Base-by-base conservation (phyloP, 2,329 filamentous ascomycete genomes). In the Aureobasidium sp. region DNA sequence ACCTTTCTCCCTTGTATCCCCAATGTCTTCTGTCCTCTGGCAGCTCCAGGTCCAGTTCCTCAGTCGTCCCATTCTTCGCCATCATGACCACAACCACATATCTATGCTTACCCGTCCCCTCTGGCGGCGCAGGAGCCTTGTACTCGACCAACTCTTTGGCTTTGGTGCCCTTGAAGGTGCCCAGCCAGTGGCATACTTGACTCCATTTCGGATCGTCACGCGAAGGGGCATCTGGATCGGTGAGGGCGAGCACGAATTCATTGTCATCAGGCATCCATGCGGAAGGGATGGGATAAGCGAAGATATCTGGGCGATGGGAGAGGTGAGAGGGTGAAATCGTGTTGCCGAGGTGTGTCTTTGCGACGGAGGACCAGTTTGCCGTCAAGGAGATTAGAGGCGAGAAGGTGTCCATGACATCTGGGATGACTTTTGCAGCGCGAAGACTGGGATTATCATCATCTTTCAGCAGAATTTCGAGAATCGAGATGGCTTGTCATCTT, bases 131-230 rank as follows among this genome's bases (percentile, higher is more conserved):
- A 0, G 82, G 82, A 5, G 81, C 75, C 65, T 82, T 79, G 66
- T 83, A 84, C 62, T 72, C 68, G 54, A 81, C 69, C 7, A 82
- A 67, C 47, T 80, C 75, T 31, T 75, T 70, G n/a, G 48, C 48
- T 22, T 42, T 17, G 12, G 29, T 15, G 2, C 66, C 67, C 6
- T 77, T 67, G 29, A 74, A 72, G 9, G 76, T 70, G 0, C 72
- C 72, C 56, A 80, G 75, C 81, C 81, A 84, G 68, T 85, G 82
- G 67, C 81, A 84, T 71, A 85, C 79, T 64, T 85, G 79, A 22
- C 75, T 76, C 81, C 80, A 83, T 60, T 81, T 74, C 1, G 82
- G 81, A 63, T 84, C 70, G 1, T 78, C 71, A 47, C 78, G 77
- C 9, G 77, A 80, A 2, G 79, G 81, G n/a, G 82, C 82, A 69